Conservation (phyloP, 1,284 basidiomycete species). For the Ustilago loliicola region DNA sequence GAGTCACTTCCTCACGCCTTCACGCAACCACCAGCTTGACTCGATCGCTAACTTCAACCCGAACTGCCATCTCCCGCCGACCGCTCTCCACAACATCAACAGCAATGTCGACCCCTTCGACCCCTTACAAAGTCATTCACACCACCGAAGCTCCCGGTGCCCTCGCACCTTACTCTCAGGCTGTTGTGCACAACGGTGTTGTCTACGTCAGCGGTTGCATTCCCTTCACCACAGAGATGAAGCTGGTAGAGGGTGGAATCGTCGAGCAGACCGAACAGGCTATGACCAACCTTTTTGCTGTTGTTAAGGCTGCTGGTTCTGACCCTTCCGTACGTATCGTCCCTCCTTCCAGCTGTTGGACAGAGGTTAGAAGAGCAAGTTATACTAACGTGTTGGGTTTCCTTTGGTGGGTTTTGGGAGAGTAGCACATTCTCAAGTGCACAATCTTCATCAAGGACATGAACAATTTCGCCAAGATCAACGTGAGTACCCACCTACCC, state of each 20-base stretch:
- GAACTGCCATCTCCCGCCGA: conserved; percentile 2
- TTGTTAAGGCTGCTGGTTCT: conserved; percentile 83
- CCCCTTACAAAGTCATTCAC: conserved; percentile 64
- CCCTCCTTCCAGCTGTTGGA: neutral
- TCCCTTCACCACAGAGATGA: conserved; percentile 82
- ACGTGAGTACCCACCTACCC: conserved; percentile 72
- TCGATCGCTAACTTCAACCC: conserved; percentile 18
- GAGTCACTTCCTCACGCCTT: neutral
- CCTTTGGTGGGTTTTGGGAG: neutral
- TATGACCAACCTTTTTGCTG: conserved; percentile 85
- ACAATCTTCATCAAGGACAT: conserved; percentile 91
- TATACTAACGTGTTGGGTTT: neutral
- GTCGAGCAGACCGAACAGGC: conserved; percentile 87
- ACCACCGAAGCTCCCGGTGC: conserved; percentile 67
- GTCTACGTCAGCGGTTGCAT: conserved; percentile 93
- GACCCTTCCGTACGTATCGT: conserved; percentile 44
- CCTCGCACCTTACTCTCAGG: conserved; percentile 75
- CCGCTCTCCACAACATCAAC: conserved; percentile 14
- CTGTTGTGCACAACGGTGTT: conserved; percentile 81
- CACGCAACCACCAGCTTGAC: neutral
- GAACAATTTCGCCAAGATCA: conserved; percentile 89
- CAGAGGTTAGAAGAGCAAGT: neutral
- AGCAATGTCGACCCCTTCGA: conserved; percentile 46
- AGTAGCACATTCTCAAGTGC: conserved; percentile 55
- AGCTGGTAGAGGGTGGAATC: conserved; percentile 82